phyloP scores from a whole-genome alignment of 768 basidiomycete genomes.

The Mycena crocata region DNA sequence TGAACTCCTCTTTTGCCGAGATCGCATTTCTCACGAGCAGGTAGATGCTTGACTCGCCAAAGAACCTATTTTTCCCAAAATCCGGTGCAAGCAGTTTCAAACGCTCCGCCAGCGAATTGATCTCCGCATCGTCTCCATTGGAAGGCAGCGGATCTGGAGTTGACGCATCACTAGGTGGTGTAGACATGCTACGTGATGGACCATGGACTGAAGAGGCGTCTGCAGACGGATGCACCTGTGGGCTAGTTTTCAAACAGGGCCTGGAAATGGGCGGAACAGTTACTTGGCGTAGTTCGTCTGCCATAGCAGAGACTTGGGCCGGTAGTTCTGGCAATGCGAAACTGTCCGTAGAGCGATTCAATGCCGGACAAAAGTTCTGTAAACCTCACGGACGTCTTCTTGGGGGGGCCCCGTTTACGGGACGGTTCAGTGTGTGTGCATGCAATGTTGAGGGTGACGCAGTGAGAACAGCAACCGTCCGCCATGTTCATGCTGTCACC shows the following conservation, averaged over 20 bases:
- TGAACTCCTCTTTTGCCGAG: conserved; percentile 44
- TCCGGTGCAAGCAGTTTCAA: conserved; percentile 45
- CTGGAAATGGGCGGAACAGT: neutral
- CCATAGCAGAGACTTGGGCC: conserved; percentile 56
- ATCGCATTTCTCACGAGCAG: conserved; percentile 57
- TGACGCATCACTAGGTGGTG: conserved; percentile 5
- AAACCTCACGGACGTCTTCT: conserved; percentile 54
- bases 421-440: conserved; percentile 68
- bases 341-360: conserved; percentile 33
- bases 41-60: conserved; percentile 58
- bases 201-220: conserved; percentile 21
- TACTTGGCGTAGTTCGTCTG: conserved; percentile 55
- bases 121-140: conserved; percentile 45
- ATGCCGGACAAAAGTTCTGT: neutral
- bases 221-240: neutral
- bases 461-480: conserved; percentile 67
- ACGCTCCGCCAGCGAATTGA: conserved; percentile 48
- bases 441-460: conserved; percentile 56
- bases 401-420: conserved; percentile 30
- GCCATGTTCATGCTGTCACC: conserved; percentile 74
- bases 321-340: conserved; percentile 58
- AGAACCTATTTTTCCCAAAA: conserved; percentile 50
- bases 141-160: too few species aligned
- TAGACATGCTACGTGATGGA: conserved; percentile 16
- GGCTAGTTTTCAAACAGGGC: neutral